A percentile compares a stretch with the other conserved stretches of the same genome.
These are phyloP conservation scores for Blastosporella zonata DNA, from an alignment of 1,284 basidiomycete species.

Conservation along the genomic window DNA sequence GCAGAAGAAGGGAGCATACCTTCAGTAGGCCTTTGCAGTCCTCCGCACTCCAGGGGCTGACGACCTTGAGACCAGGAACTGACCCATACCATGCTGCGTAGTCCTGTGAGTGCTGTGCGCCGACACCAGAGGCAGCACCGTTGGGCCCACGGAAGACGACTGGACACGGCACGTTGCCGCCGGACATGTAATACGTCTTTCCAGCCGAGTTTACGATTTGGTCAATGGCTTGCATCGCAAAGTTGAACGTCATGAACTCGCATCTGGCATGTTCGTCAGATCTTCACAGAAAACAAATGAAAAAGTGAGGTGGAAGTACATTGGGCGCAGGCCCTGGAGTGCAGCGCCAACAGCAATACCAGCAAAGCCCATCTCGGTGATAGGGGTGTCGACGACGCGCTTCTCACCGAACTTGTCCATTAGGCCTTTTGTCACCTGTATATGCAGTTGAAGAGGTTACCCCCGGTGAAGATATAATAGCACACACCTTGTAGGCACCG, in stretches of 20 bases:
- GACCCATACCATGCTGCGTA: conserved; percentile 95
- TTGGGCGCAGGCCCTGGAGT: conserved; percentile 89
- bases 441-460: conserved; percentile 1
- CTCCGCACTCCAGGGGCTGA: conserved; percentile 96
- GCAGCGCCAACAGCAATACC: conserved; percentile 96
- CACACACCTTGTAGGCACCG: conserved; percentile 93
- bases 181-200: conserved; percentile 99
- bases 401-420: conserved; percentile 99
- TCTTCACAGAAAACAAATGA: conserved; percentile 5
- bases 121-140: conserved; percentile 97
- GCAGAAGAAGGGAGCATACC: conserved; percentile 39
- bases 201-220: conserved; percentile 99
- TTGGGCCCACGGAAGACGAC: conserved; percentile 99
- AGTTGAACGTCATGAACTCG: conserved; percentile 99
- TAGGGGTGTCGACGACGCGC: conserved; percentile 96
- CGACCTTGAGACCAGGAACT: conserved; percentile 95
- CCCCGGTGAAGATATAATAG: neutral
- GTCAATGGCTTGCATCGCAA: conserved; percentile 97
- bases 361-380: conserved; percentile 98
- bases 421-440: conserved; percentile 92
- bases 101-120: conserved; percentile 90
- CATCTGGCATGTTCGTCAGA: conserved; percentile 51
- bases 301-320: conserved; percentile 43
- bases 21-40: conserved; percentile 99
- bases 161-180: conserved; percentile 96